phyloP scores from a whole-genome alignment of 1,284 basidiomycete genomes.

The Baeospora myosura region DNA sequence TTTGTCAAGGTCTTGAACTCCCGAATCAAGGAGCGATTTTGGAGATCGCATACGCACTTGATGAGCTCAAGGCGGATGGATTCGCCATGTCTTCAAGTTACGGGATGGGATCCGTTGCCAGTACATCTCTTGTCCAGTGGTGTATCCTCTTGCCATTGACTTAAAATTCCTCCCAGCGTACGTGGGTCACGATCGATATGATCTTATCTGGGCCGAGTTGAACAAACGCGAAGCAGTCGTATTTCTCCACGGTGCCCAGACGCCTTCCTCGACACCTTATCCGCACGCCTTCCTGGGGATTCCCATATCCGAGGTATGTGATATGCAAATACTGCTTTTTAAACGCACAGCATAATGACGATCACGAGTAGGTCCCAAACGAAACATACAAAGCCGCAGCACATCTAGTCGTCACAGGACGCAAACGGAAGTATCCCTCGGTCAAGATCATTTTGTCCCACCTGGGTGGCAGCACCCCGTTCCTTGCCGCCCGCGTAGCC shows the following conservation, averaged over 20 bases:
- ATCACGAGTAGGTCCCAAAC: slow-evolving; percentile 70
- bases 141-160: not conserved
- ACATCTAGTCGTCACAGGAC: slow-evolving; percentile 63
- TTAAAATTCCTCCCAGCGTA: slow-evolving; percentile 37
- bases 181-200: slow-evolving; percentile 53
- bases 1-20: not conserved
- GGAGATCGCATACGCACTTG: slow-evolving; percentile 53
- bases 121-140: slow-evolving; percentile 25
- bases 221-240: slow-evolving; percentile 49
- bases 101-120: slow-evolving; percentile 38
- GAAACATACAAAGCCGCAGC: slow-evolving; percentile 75
- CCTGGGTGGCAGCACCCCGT: slow-evolving; percentile 54
- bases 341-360: no score
- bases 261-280: slow-evolving; percentile 52
- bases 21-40: slow-evolving; percentile 36
- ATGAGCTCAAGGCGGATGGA: slow-evolving; percentile 53
- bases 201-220: slow-evolving; percentile 61
- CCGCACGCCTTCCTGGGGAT: slow-evolving; percentile 56
- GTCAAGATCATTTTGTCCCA: slow-evolving; percentile 63
- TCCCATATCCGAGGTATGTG: slow-evolving; percentile 56
- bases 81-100: slow-evolving; percentile 58
- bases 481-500: slow-evolving; percentile 59
- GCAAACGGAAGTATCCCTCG: slow-evolving; percentile 50
- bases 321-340: not conserved
- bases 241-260: slow-evolving; percentile 65